Evolutionary conservation across 768 basidiomycete genomes (phyloP).

Genomic region (Leccinellum albellum): DNA sequence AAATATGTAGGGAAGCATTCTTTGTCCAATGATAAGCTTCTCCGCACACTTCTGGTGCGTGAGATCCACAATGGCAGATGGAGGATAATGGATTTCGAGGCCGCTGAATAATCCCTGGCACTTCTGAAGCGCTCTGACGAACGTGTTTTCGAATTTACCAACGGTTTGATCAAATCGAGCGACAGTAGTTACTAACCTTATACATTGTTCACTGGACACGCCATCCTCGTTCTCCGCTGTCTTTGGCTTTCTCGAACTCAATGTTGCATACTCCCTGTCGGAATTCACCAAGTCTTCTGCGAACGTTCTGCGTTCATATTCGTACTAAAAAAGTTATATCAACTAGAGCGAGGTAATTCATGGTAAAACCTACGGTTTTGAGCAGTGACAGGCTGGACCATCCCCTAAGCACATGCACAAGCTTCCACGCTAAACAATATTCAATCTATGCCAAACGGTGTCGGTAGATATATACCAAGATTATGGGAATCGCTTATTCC

Average conservation of each 20-base stretch:
- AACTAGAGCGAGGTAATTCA: not conserved
- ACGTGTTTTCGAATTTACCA: too few relatives aligned
- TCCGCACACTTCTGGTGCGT: not conserved
- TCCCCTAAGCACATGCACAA: too few relatives aligned
- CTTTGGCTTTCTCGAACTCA: not conserved
- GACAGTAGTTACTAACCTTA: not conserved
- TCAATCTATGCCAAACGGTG: too few relatives aligned
- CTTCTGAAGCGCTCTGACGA: not conserved
- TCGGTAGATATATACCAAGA: too few relatives aligned
- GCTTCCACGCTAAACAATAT: too few relatives aligned
- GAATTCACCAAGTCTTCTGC: not conserved
- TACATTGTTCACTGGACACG: not conserved
- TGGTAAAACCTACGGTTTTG: too few relatives aligned
- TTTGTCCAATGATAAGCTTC: too few relatives aligned
- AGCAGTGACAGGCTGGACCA: too few relatives aligned
- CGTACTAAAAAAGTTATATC: not conserved
- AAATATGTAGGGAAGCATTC: too few relatives aligned
- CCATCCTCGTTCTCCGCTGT: not conserved
- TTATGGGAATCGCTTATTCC: too few relatives aligned
- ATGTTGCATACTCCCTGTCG: not conserved
- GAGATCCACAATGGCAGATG: not conserved
- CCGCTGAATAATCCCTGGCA: not conserved
- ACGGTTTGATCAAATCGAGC: too few relatives aligned
- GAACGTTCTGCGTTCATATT: not conserved
- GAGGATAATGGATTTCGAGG: not conserved